Evolutionary conservation across 345 rosid species (phyloP), one percentile per base, ranked within the genome.

Genomic region (Durio zibethinus): DNA sequence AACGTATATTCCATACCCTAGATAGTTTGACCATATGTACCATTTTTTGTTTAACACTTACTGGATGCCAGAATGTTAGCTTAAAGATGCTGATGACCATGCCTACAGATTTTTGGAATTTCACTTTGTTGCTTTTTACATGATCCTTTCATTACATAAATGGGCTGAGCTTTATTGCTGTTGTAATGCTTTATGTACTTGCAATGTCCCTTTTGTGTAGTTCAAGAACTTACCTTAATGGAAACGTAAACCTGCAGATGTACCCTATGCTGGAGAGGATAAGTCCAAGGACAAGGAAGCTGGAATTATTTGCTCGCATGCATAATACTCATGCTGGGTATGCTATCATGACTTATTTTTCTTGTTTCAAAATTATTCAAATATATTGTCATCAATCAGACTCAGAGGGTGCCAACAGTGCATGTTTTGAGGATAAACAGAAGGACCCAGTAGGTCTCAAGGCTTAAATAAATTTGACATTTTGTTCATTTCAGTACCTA

Each of bases 291-390:
- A 93, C 99, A 80, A 89, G 98, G 82, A 96, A 93, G 80, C 86
- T 96, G 74, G 97, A 96, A 84, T 79, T 96, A 80, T 96, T 93
- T 81, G 99, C 98, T 70, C 98, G 98, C 66, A 96, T 93, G 99
- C 98, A 96, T 85, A 93, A 96, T 80, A 94, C 99, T 84, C 99
- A 93, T 53, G 91, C 99, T 16, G 99, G 99, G 99, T 96, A 50
- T 59, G 61, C 20, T 42, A 67, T 77, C 72, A 66, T n/a, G 12
- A 64, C 66, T 61, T 47, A 29, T 0, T 42, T 18, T 40, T 25
- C 52, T 18, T 14, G 10, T 29, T 75, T 42, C 25, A 74, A 40
- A 59, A 21, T 42, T 23, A 23, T 40, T 10, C 27, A 10, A 0
- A 60, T 16, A 43, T 15, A 57, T 56, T 36, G 15, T 74, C 77